These are phyloP conservation scores for Cyclotella kingstonii DNA, from an alignment of 108 stramenopile species.

Conservation along the genomic window DNA sequence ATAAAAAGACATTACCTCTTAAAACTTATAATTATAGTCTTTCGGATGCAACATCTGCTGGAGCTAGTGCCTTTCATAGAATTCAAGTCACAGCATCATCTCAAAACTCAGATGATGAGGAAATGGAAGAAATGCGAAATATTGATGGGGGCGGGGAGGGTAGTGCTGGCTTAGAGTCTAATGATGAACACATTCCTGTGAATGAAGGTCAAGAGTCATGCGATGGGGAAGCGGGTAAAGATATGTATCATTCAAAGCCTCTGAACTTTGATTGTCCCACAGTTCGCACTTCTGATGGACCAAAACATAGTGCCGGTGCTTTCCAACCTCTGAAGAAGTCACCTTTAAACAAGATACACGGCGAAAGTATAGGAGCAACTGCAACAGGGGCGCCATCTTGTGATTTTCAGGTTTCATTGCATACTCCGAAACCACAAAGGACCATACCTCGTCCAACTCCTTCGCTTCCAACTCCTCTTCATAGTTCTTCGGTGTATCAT, in stretches of 20 bases:
- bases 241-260: conserved; percentile 9
- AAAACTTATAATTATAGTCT: too few species aligned
- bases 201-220: neutral
- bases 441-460: conserved; percentile 1
- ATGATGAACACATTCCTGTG: conserved; percentile 1
- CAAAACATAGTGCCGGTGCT: conserved; percentile 5
- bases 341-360: neutral
- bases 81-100: conserved; percentile 16
- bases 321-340: conserved; percentile 12
- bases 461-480: too few species aligned
- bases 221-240: too few species aligned
- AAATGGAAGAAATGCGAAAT: conserved; percentile 23
- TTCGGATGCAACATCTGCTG: neutral
- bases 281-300: neutral
- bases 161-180: neutral
- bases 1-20: too few species aligned
- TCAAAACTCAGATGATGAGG: conserved; percentile 19
- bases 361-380: neutral
- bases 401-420: neutral
- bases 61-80: conserved; percentile 18
- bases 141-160: neutral
- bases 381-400: neutral
- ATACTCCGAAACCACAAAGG: conserved; percentile 16
- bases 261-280: conserved; percentile 11
- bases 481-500: too few species aligned